phyloP scores from a whole-genome alignment of 441 rosid genomes.

The Euphorbia corollata region DNA sequence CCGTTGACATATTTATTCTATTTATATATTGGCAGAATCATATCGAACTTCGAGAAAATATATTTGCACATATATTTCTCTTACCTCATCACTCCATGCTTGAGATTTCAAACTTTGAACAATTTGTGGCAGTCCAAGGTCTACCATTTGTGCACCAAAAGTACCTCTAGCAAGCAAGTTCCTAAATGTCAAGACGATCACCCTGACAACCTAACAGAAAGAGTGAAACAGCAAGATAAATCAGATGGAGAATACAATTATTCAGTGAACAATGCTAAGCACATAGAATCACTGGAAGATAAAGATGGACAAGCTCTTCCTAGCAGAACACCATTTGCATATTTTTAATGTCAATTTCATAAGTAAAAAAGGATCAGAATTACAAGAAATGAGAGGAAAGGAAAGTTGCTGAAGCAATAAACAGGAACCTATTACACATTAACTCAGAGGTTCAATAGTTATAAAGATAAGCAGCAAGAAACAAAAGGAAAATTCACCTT shows the following conservation, averaged over 20 bases:
- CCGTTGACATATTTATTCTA: neutral
- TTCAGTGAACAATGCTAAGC: constrained; percentile 6
- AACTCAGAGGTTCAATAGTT: neutral
- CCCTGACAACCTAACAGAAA: constrained; percentile 79
- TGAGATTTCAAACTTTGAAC: constrained; percentile 87
- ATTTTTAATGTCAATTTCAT: constrained; percentile 10
- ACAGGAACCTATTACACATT: neutral
- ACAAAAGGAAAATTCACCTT: constrained; percentile 48
- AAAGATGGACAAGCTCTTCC: constrained; percentile 11
- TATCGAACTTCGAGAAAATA: neutral
- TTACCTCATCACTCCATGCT: constrained; percentile 99
- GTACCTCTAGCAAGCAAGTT: constrained; percentile 79
- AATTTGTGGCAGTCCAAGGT: constrained; percentile 84
- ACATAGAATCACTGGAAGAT: neutral
- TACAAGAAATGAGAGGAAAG: constrained; percentile 3
- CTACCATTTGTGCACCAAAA: constrained; percentile 97
- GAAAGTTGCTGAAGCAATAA: constrained; percentile 6
- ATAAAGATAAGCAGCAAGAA: constrained; percentile 9
- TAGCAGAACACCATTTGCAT: constrained; percentile 9
- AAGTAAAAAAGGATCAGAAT: constrained; percentile 2
- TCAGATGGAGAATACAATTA: constrained; percentile 7
- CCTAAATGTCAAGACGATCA: constrained; percentile 70
- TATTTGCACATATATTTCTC: constrained; percentile 14
- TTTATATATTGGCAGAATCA: neutral
- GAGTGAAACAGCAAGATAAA: constrained; percentile 17